These are phyloP conservation scores for Purpureocillium takamizusanense DNA, from an alignment of 2,329 filamentous ascomycete genomes.

Conservation along the genomic window DNA sequence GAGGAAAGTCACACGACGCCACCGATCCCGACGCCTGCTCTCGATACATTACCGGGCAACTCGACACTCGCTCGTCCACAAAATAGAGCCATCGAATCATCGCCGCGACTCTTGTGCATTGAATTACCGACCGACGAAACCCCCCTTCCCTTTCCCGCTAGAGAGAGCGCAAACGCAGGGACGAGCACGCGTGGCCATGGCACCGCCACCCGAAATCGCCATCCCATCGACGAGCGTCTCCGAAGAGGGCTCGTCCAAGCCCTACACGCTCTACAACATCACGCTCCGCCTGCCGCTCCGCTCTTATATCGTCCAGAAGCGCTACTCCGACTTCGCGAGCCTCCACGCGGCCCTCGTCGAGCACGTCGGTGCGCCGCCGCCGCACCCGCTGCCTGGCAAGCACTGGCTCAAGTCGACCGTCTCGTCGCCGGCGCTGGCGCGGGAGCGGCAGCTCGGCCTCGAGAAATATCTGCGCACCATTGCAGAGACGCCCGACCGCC, in stretches of 20 bases:
- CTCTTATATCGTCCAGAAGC: constrained; percentile 67
- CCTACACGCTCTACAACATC: constrained; percentile 72
- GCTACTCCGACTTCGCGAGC: constrained; percentile 69
- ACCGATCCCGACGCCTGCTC: too few relatives aligned
- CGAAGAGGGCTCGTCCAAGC: constrained; percentile 44
- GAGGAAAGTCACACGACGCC: too few relatives aligned
- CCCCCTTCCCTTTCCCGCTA: too few relatives aligned
- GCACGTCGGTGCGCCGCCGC: constrained; percentile 54
- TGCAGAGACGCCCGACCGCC: constrained; percentile 61
- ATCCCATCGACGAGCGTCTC: constrained; percentile 57
- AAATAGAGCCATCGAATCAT: too few relatives aligned
- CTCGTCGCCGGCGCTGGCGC: constrained; percentile 59
- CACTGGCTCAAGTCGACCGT: constrained; percentile 70
- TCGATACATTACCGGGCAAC: too few relatives aligned
- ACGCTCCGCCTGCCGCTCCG: constrained; percentile 67
- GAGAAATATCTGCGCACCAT: constrained; percentile 66
- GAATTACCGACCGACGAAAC: too few relatives aligned
- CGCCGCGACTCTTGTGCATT: too few relatives aligned
- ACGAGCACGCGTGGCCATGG: constrained; percentile 33
- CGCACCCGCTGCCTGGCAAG: constrained; percentile 60
- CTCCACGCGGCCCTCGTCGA: constrained; percentile 56
- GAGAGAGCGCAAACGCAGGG: not conserved
- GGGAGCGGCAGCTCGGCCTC: constrained; percentile 57
- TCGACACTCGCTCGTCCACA: too few relatives aligned
- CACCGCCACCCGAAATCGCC: constrained; percentile 56